A percentile compares a stretch with the other conserved stretches of the same genome.
Conservation (phyloP, 1,284 basidiomycete species). For the Boletus sp. region DNA sequence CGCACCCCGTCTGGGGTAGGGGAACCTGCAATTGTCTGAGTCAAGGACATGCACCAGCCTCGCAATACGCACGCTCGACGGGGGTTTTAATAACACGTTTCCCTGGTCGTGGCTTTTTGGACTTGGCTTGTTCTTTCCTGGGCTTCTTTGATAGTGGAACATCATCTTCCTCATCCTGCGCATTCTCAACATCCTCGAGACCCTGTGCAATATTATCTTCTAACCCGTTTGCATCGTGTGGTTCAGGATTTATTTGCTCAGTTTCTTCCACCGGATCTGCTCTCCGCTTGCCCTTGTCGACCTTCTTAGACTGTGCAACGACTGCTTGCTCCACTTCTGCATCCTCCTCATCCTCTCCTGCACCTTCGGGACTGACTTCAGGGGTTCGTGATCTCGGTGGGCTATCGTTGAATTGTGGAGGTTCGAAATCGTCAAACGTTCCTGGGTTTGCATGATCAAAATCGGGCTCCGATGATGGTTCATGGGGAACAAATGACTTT, state of each 20-base stretch:
- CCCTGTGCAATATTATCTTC: constrained; percentile 58
- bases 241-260: constrained; percentile 22
- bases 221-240: constrained; percentile 37
- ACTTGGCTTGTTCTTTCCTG: constrained; percentile 35
- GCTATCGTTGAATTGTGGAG: constrained; percentile 31
- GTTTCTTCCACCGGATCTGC: constrained; percentile 33
- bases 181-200: constrained; percentile 44
- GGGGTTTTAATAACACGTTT: constrained; percentile 20
- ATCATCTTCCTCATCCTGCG: constrained; percentile 38
- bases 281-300: constrained; percentile 39
- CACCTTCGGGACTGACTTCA: constrained; percentile 47
- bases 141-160: constrained; percentile 32
- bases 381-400: constrained; percentile 33
- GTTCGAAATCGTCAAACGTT: constrained; percentile 35
- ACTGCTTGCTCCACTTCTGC: constrained; percentile 36
- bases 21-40: constrained; percentile 19
- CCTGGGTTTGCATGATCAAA: constrained; percentile 25
- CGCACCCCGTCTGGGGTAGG: constrained; percentile 60
- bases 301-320: constrained; percentile 24
- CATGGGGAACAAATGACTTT: constrained; percentile 31
- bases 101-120: constrained; percentile 33
- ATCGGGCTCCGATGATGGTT: constrained; percentile 31
- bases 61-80: constrained; percentile 23
- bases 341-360: constrained; percentile 39
- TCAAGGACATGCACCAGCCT: neutral